These are phyloP conservation scores for Lentinula lateritia DNA, from an alignment of 768 basidiomycete species.

Conservation along the genomic window DNA sequence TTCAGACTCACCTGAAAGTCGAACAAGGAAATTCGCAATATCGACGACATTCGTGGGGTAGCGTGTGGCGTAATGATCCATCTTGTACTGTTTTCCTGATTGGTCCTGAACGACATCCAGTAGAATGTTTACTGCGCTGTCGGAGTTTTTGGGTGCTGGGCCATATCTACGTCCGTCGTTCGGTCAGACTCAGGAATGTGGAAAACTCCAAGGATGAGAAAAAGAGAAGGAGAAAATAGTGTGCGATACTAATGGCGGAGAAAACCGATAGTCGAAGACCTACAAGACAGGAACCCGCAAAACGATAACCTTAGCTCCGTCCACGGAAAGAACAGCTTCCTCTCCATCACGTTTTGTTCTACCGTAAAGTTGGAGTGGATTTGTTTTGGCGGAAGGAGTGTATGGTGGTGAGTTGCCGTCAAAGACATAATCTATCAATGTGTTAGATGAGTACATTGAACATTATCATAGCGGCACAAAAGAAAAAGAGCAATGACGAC, in stretches of 20 bases:
- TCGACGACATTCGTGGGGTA: constrained; percentile 91
- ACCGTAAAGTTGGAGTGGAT: constrained; percentile 89
- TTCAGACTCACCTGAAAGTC: constrained; percentile 54
- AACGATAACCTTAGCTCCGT: constrained; percentile 57
- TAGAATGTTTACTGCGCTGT: constrained; percentile 86
- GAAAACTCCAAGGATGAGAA: background rate
- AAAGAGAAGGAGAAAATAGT: background rate
- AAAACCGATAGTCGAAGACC: constrained; percentile 18
- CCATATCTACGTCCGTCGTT: constrained; percentile 60
- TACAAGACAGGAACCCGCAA: constrained; percentile 88
- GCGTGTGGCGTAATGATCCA: constrained; percentile 93
- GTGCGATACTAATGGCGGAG: background rate
- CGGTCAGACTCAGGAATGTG: background rate
- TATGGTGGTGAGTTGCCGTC: constrained; percentile 93
- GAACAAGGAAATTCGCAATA: constrained; percentile 78
- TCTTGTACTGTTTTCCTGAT: constrained; percentile 83
- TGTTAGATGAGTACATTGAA: background rate
- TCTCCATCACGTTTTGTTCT: constrained; percentile 86
- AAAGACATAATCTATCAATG: constrained; percentile 83
- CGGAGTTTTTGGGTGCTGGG: constrained; percentile 75
- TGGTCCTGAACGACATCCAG: constrained; percentile 84
- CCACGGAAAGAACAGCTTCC: constrained; percentile 57
- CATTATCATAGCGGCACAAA: background rate
- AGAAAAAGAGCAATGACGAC: background rate
- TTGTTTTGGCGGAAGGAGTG: constrained; percentile 60